phyloP scores from a whole-genome alignment of 2,329 filamentous ascomycete genomes.

The Seiridium unicorne region DNA sequence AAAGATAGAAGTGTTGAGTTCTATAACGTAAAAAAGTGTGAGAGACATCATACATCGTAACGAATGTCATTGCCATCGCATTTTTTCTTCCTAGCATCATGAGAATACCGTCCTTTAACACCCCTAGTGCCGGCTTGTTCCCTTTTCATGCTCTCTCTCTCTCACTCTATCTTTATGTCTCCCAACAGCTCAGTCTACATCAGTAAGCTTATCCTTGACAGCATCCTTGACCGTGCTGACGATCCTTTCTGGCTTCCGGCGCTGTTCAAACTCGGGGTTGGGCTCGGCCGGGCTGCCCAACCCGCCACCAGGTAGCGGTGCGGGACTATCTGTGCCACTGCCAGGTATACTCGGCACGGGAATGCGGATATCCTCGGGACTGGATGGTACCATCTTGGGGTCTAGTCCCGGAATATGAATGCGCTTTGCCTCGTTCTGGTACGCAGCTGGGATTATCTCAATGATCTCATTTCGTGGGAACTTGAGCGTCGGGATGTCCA shows the following conservation, averaged over 20 bases:
- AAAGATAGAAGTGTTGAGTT: too few species aligned
- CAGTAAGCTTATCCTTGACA: slow-evolving; percentile 28
- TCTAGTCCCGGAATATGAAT: slow-evolving; percentile 76
- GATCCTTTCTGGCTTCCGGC: slow-evolving; percentile 24
- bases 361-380: slow-evolving; percentile 78
- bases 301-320: slow-evolving; percentile 44
- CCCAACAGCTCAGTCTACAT: slow-evolving; percentile 24
- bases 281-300: slow-evolving; percentile 46
- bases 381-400: slow-evolving; percentile 68
- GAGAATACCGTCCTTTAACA: not conserved
- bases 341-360: slow-evolving; percentile 54
- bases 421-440: slow-evolving; percentile 92
- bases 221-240: slow-evolving; percentile 27
- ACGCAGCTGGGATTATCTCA: slow-evolving; percentile 95
- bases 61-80: not conserved
- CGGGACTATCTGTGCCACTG: slow-evolving; percentile 37
- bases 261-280: slow-evolving; percentile 21
- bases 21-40: too few species aligned
- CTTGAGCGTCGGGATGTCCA: slow-evolving; percentile 87
- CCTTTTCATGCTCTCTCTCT: not conserved
- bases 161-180: not conserved
- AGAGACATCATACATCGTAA: too few species aligned
- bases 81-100: not conserved
- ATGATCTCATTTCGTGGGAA: slow-evolving; percentile 98
- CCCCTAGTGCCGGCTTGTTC: not conserved